Evolutionary conservation across 768 basidiomycete genomes (phyloP).

Genomic region (Rhodotorula babjevae): DNA sequence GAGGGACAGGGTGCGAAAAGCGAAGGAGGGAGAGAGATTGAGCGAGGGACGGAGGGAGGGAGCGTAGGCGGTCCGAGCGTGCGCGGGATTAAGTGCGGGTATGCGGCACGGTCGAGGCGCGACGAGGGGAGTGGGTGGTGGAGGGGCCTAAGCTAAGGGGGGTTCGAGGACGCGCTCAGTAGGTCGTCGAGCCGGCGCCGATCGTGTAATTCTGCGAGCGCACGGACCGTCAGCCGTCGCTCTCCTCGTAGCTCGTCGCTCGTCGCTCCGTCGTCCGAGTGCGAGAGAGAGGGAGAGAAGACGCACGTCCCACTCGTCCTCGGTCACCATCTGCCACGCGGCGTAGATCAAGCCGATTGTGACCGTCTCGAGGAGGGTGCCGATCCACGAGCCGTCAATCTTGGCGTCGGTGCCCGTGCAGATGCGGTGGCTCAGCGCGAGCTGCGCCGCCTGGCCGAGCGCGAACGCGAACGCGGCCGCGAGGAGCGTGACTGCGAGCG

Average conservation of each 20-base stretch:
- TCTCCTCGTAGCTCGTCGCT: no score
- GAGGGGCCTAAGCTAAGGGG: background rate
- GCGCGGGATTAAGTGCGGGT: no score
- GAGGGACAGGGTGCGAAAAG: no score
- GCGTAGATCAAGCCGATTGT: conserved; percentile 64
- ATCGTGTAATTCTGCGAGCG: background rate
- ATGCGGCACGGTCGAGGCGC: no score
- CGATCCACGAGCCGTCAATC: conserved; percentile 81
- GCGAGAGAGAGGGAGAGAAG: background rate
- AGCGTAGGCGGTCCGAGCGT: no score
- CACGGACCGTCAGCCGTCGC: background rate
- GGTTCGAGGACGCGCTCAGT: background rate
- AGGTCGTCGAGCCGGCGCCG: background rate
- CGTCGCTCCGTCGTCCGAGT: background rate
- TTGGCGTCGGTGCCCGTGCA: conserved; percentile 60
- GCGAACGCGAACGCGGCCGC: conserved; percentile 71
- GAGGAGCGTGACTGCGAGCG: conserved; percentile 60
- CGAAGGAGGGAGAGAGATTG: no score
- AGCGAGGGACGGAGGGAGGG: background rate
- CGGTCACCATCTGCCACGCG: conserved; percentile 85
- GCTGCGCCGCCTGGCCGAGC: conserved; percentile 74
- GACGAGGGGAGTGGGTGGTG: no score
- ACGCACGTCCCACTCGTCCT: conserved; percentile 55
- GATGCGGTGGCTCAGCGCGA: conserved; percentile 70
- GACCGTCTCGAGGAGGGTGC: conserved; percentile 75